Conservation (phyloP, 768 basidiomycete genomes). For the Russula lepida region DNA sequence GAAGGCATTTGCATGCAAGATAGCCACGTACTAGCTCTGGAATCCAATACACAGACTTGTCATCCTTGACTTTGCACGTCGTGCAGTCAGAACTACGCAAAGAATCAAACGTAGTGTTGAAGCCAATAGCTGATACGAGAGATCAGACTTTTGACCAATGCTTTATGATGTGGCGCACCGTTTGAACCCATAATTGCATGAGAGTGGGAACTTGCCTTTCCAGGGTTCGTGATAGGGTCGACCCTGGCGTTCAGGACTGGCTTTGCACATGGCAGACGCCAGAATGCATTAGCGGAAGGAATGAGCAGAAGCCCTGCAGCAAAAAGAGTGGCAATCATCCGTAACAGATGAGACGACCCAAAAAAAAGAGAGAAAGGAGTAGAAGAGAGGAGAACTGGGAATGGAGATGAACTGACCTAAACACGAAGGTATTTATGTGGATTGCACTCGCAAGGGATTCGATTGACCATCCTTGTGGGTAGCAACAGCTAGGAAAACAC, state of each 20-base stretch:
- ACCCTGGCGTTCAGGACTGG: conserved; percentile 12
- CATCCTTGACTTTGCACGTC: conserved; percentile 17
- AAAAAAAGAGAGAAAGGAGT: not conserved
- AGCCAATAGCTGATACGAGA: conserved; percentile 6
- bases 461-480: not conserved
- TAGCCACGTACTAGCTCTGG: conserved; percentile 5
- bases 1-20: not conserved
- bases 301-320: conserved; percentile 7
- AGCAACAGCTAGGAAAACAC: not conserved
- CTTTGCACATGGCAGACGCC: conserved; percentile 9
- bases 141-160: not conserved
- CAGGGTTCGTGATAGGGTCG: conserved; percentile 15
- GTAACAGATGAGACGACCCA: not conserved
- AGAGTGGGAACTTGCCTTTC: conserved; percentile 2
- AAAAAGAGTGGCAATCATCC: conserved; percentile 5
- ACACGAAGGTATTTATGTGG: conserved; percentile 4
- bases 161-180: not conserved
- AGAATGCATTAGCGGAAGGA: conserved; percentile 13
- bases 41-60: conserved; percentile 18
- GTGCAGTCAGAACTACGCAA: conserved; percentile 12
- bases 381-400: not conserved
- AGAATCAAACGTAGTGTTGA: conserved; percentile 2
- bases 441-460: not conserved
- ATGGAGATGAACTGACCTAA: not conserved
- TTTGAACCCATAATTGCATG: conserved; percentile 18